Evolutionary conservation across 2,329 filamentous ascomycete species (phyloP), one percentile per base, ranked within the genome.

Genomic region (Xylariaceae sp.): DNA sequence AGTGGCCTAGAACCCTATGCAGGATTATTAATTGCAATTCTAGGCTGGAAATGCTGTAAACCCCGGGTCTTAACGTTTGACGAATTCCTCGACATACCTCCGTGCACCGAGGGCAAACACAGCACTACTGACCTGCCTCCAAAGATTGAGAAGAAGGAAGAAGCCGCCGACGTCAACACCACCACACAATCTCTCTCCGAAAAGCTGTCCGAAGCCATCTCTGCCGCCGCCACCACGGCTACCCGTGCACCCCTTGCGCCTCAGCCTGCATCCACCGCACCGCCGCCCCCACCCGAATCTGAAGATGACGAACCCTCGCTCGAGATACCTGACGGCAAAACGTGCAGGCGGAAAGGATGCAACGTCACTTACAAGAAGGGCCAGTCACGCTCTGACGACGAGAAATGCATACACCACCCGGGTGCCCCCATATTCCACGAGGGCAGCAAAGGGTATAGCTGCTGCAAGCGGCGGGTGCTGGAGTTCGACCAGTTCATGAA

Each of bases 41-140:
- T 66, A 96, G 92, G 94, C 68, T 97, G 94, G 92, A 95, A 95
- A 77, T 99, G 94, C 78, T 99, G 94, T 82, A 97, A 96, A 75
- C 87, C 92, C 53, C 88, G 94, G 67, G 91, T 97, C 65, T 79
- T 99, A 65, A 96, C 91, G 55, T 99, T 99, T 70, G 94, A 99
- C 74, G 94, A 99, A 75, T 99, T 99, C 78, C 89, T 99, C 72
- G 72, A 79, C 56, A 97, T 99, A 65, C 78, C 88, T 47, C 92
- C 94, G 36, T 99, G 94, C 79, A 96, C 94, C 22, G 88, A 86
- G 12, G 94, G 94, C 67, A 92, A 86, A 66, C 94, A 99, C 76
- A 94, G 89, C 55, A 91, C 89, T 12, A 88, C 94, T 58, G 92
- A 96, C 64, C 69, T 79, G 51, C 82, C 82, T 1, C 83, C 81